Evolutionary conservation across 306 rosid species (phyloP).

Genomic region (Casuarina glauca): DNA sequence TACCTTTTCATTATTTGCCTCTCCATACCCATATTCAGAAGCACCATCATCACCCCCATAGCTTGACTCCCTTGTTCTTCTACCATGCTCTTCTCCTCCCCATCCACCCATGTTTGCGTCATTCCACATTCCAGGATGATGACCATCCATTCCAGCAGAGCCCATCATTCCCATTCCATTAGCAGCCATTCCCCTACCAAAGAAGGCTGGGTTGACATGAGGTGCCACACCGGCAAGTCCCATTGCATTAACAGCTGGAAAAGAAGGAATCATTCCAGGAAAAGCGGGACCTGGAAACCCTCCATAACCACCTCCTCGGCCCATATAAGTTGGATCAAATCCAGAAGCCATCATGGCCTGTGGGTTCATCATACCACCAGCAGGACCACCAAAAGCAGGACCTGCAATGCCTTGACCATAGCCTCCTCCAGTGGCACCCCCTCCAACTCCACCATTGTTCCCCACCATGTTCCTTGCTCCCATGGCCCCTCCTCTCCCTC

Average conservation of each 20-base stretch:
- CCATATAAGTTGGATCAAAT: conserved; percentile 54
- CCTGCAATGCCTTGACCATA: conserved; percentile 48
- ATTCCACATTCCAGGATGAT: conserved; percentile 47
- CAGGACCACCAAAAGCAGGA: conserved; percentile 42
- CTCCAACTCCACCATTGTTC: conserved; percentile 35
- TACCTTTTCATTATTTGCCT: conserved; percentile 42
- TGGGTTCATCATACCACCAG: conserved; percentile 45
- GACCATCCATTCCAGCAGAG: conserved; percentile 45
- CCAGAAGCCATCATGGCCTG: conserved; percentile 54
- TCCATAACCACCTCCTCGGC: conserved; percentile 49
- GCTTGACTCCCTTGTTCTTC: conserved; percentile 46
- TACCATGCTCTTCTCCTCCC: conserved; percentile 48
- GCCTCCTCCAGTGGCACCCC: conserved; percentile 35
- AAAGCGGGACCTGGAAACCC: conserved; percentile 52
- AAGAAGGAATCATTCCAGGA: conserved; percentile 48
- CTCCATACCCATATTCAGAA: conserved; percentile 48
- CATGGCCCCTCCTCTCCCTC: conserved; percentile 52
- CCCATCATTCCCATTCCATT: conserved; percentile 58
- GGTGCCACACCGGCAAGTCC: conserved; percentile 54
- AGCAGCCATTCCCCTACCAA: conserved; percentile 47
- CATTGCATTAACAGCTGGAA: conserved; percentile 42
- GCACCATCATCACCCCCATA: conserved; percentile 53
- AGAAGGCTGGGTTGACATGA: conserved; percentile 59
- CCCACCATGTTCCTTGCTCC: conserved; percentile 40
- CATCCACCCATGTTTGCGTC: conserved; percentile 49